Percentiles rank a stretch among this genome's conserved stretches.
Evolutionary conservation across 2,329 filamentous ascomycete species (phyloP).

Genomic region (Trichoderma sp.): DNA sequence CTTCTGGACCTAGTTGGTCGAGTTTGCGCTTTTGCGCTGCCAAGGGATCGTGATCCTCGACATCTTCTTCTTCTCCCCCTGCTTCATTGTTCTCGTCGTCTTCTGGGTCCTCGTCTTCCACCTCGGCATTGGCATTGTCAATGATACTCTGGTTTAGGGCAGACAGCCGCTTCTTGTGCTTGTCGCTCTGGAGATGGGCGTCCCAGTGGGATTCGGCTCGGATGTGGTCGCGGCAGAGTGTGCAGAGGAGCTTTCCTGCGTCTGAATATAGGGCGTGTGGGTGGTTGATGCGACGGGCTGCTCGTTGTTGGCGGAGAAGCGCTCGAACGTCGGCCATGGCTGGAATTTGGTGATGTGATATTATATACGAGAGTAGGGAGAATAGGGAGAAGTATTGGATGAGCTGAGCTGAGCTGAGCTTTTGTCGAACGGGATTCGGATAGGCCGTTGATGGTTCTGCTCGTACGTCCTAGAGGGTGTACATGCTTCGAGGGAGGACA

Average conservation of each 20-base stretch:
- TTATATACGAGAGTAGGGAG: not conserved
- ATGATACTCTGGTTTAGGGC: conserved; percentile 18
- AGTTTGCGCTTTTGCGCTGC: conserved; percentile 38
- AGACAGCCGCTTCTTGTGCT: conserved; percentile 38
- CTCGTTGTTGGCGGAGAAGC: conserved; percentile 75
- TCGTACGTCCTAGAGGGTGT: not conserved
- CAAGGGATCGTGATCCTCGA: not conserved
- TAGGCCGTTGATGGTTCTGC: not conserved
- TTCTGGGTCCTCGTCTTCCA: not conserved
- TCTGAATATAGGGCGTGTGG: conserved; percentile 68
- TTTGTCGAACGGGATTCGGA: not conserved
- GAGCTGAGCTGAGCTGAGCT: not conserved
- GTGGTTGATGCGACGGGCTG: conserved; percentile 70
- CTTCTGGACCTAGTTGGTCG: conserved; percentile 38
- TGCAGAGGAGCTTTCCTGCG: conserved; percentile 67
- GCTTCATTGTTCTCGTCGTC: not conserved
- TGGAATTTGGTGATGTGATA: not conserved
- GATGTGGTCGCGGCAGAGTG: conserved; percentile 63
- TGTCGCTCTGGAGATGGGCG: conserved; percentile 54
- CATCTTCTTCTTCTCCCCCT: conserved; percentile 16
- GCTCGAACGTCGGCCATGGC: conserved; percentile 78
- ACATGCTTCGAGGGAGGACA: not conserved
- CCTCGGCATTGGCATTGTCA: conserved; percentile 1
- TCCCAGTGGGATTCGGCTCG: conserved; percentile 71
- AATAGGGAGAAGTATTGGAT: not conserved